A percentile compares a stretch with the other conserved stretches of the same genome.
phyloP scores from a whole-genome alignment of 225 moss, liverwort and hornwort genomes.

The Marchantia paleacea region DNA sequence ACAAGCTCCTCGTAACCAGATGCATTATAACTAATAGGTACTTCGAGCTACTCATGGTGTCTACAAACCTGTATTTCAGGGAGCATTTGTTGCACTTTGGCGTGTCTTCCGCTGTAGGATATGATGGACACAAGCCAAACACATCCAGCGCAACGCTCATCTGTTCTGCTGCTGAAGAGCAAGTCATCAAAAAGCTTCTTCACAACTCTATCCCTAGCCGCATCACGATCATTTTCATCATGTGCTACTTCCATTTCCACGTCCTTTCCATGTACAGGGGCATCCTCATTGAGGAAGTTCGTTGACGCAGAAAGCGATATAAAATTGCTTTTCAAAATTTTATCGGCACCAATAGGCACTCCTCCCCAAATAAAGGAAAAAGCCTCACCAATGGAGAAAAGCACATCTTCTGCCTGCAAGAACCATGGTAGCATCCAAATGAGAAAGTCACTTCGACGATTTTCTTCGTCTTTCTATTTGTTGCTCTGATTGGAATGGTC shows the following conservation, averaged over 20 bases:
- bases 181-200: constrained; percentile 91
- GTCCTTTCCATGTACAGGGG: constrained; percentile 51
- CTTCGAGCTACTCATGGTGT: not conserved
- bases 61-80: constrained; percentile 72
- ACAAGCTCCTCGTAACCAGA: too few relatives aligned
- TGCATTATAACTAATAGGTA: too few relatives aligned
- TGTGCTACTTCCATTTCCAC: constrained; percentile 66
- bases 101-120: constrained; percentile 83
- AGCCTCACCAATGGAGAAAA: constrained; percentile 94
- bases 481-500: too few relatives aligned
- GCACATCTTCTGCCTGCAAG: constrained; percentile 65
- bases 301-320: constrained; percentile 83
- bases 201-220: constrained; percentile 71
- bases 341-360: constrained; percentile 75
- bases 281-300: constrained; percentile 82
- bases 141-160: constrained; percentile 90
- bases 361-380: constrained; percentile 95
- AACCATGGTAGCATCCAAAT: not conserved
- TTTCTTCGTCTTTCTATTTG: too few relatives aligned
- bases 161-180: constrained; percentile 85
- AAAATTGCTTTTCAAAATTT: constrained; percentile 82
- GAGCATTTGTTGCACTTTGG: constrained; percentile 77
- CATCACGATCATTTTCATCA: constrained; percentile 50
- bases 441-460: too few relatives aligned
- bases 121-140: constrained; percentile 95